Percentiles rank a stretch among this genome's conserved stretches.
Conservation (phyloP, 225 moss, liverwort and hornwort species). For the Physcomitrellopsis africana region DNA sequence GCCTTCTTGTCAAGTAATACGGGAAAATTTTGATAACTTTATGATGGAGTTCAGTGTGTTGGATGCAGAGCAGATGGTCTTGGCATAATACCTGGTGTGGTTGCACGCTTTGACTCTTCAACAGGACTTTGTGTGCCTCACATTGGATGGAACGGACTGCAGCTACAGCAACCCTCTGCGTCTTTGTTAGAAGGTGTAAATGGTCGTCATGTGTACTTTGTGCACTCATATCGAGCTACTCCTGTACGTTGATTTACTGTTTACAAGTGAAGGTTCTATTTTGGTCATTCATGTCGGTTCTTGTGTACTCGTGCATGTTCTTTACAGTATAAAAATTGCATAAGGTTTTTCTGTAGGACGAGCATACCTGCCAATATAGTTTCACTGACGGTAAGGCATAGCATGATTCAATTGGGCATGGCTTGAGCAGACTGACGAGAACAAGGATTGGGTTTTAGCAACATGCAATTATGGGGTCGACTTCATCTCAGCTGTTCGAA, state of each 20-base stretch:
- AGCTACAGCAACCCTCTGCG: conserved; percentile 64
- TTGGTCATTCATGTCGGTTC: conserved; percentile 14
- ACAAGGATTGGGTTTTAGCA: conserved; percentile 93
- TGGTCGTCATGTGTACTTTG: conserved; percentile 96
- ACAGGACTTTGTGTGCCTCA: conserved; percentile 88
- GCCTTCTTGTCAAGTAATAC: not conserved
- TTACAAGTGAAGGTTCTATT: conserved; percentile 23
- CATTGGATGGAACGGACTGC: conserved; percentile 93
- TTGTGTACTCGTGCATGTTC: not conserved
- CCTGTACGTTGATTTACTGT: conserved; percentile 66
- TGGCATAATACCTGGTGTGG: conserved; percentile 84
- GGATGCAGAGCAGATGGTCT: conserved; percentile 81
- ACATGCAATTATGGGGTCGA: conserved; percentile 89
- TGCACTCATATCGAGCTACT: conserved; percentile 95
- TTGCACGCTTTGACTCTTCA: conserved; percentile 77
- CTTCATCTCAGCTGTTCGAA: conserved; percentile 85
- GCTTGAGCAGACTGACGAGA: conserved; percentile 68
- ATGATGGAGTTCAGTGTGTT: conserved; percentile 39
- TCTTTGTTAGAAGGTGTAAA: conserved; percentile 81
- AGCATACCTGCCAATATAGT: conserved; percentile 6
- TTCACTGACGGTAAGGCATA: not conserved
- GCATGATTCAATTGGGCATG: conserved; percentile 22
- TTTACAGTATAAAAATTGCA: not conserved
- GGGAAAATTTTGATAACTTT: conserved; percentile 3
- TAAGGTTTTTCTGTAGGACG: not conserved